Conservation (phyloP, 805 yeast genomes). For the Barnettozyma populi region DNA sequence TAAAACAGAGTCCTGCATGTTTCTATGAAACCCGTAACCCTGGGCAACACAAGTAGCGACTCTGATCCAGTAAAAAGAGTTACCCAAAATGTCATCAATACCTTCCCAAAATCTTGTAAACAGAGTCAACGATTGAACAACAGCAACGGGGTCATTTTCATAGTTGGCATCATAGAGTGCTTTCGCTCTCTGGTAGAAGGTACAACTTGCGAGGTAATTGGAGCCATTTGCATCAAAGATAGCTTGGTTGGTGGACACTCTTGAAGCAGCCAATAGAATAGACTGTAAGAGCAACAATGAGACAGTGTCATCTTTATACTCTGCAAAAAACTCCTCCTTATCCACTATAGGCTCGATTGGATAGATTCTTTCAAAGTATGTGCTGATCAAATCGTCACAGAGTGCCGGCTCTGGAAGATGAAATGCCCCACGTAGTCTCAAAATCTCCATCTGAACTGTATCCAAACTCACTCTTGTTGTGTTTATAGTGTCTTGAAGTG, state of each 20-base stretch:
- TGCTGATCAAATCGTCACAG: conserved; percentile 52
- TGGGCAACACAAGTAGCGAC: conserved; percentile 68
- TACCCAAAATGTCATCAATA: conserved; percentile 61
- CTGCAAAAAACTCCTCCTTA: conserved; percentile 53
- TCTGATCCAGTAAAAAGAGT: conserved; percentile 64
- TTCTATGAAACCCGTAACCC: conserved; percentile 70
- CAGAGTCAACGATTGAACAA: conserved; percentile 56
- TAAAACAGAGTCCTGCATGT: conserved; percentile 34
- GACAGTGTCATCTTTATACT: conserved; percentile 50
- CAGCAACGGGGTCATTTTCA: conserved; percentile 57
- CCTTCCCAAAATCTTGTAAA: conserved; percentile 72
- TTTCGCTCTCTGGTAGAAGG: conserved; percentile 67
- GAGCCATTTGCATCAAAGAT: conserved; percentile 41
- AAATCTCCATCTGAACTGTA: conserved; percentile 58
- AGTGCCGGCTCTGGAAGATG: conserved; percentile 55
- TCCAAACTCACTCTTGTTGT: conserved; percentile 33
- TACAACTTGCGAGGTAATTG: conserved; percentile 46
- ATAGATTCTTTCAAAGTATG: conserved; percentile 60
- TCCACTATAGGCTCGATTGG: conserved; percentile 67
- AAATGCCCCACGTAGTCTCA: conserved; percentile 66
- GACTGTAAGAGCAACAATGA: conserved; percentile 62
- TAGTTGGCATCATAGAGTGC: conserved; percentile 66
- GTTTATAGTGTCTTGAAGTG: conserved; percentile 20
- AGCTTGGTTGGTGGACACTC: conserved; percentile 50
- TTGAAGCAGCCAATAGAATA: conserved; percentile 62